Evolutionary conservation across 2,329 filamentous ascomycete species (phyloP).

Genomic region (Penicillium sclerotigenum): DNA sequence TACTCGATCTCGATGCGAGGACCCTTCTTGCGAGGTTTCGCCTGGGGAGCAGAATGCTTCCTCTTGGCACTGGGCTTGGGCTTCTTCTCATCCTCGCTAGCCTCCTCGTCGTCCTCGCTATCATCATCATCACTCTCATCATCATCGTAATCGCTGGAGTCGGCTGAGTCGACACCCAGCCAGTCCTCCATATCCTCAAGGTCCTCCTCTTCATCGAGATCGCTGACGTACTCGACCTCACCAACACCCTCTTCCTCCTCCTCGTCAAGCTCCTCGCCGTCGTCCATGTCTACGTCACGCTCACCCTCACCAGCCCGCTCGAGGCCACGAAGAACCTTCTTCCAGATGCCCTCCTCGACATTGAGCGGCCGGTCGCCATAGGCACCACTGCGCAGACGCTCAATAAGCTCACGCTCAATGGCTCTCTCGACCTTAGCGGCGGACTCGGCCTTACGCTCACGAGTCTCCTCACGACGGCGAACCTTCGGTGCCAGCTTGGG

Average conservation of each 20-base stretch:
- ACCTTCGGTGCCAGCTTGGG: conserved; percentile 91
- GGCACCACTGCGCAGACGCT: conserved; percentile 83
- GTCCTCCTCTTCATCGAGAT: conserved; percentile 73
- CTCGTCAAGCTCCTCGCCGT: conserved; percentile 77
- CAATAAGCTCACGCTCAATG: conserved; percentile 92
- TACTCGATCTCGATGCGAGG: conserved; percentile 73
- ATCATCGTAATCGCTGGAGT: conserved; percentile 47
- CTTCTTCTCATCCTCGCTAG: conserved; percentile 47
- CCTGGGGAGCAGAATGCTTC: conserved; percentile 52
- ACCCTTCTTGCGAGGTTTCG: conserved; percentile 60
- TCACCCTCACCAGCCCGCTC: conserved; percentile 81
- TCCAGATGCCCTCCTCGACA: conserved; percentile 93
- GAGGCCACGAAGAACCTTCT: conserved; percentile 87
- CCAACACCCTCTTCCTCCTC: conserved; percentile 69
- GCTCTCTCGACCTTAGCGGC: conserved; percentile 92
- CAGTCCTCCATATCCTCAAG: conserved; percentile 96
- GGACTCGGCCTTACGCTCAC: conserved; percentile 72
- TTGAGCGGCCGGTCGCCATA: conserved; percentile 95
- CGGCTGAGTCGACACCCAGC: conserved; percentile 69
- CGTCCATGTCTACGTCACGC: conserved; percentile 82
- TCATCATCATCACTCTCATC: conserved; percentile 56
- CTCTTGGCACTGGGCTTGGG: conserved; percentile 52
- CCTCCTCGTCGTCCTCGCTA: conserved; percentile 38
- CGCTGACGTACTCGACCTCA: conserved; percentile 88
- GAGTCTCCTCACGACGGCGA: conserved; percentile 67